Percentiles rank a stretch among this genome's conserved stretches.
phyloP scores from a whole-genome alignment of 192 early-diverging fungal genomes.

The Fimicolochytrium jonesii region DNA sequence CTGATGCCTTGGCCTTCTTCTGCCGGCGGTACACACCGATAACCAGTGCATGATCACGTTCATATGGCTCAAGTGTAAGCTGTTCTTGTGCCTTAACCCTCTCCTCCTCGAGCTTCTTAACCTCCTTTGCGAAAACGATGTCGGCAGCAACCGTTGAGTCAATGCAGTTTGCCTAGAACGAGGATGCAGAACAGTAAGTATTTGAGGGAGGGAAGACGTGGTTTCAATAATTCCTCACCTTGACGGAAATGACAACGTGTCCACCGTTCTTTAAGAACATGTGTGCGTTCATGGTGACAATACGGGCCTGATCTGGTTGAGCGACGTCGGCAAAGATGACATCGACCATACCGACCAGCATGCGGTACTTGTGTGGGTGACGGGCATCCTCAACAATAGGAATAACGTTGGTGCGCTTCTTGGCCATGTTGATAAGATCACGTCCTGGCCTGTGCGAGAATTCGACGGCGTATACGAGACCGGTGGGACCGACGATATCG shows the following conservation, averaged over 20 bases:
- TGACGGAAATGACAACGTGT: conserved; percentile 98
- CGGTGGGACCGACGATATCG: conserved; percentile 93
- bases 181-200: not conserved
- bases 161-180: conserved; percentile 95
- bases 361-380: conserved; percentile 99
- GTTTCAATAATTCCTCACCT: conserved; percentile 50
- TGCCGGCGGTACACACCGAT: conserved; percentile 74
- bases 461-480: conserved; percentile 97
- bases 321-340: conserved; percentile 99
- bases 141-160: conserved; percentile 97
- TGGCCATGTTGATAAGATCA: conserved; percentile 99
- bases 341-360: conserved; percentile 97
- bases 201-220: not conserved
- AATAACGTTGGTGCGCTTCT: conserved; percentile 99
- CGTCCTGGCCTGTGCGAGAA: conserved; percentile 99
- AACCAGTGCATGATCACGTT: conserved; percentile 98
- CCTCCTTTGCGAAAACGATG: conserved; percentile 94
- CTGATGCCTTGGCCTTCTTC: conserved; percentile 39
- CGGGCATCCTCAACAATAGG: conserved; percentile 99
- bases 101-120: conserved; percentile 89
- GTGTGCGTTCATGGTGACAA: conserved; percentile 95
- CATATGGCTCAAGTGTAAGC: conserved; percentile 95
- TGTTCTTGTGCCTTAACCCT: conserved; percentile 92
- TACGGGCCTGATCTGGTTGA: conserved; percentile 99
- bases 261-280: conserved; percentile 96